phyloP scores from a whole-genome alignment of 495 filamentous ascomycete genomes.

The Diplogelasinospora grovesii region DNA sequence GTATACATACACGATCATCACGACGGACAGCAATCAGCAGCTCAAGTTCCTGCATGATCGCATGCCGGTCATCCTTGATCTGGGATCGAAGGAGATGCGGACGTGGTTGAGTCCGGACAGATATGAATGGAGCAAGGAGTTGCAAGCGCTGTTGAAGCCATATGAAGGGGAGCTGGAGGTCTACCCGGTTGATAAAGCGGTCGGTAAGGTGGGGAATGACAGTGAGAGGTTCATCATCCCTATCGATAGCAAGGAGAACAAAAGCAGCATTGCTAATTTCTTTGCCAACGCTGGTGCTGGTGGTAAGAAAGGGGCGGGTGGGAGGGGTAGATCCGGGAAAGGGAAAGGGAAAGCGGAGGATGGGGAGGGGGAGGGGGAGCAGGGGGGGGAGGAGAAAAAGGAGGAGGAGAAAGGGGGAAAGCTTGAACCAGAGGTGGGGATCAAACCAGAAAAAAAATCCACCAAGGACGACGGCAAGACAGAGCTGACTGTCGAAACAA shows the following conservation, averaged over 20 bases:
- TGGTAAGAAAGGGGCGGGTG: conserved; percentile 25
- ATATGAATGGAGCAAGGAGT: conserved; percentile 65
- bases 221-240: conserved; percentile 76
- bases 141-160: conserved; percentile 70
- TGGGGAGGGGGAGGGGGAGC: conserved; percentile 22
- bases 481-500: no score
- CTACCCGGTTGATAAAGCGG: conserved; percentile 80
- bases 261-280: conserved; percentile 88
- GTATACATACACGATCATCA: conserved; percentile 85
- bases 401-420: not conserved
- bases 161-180: conserved; percentile 74
- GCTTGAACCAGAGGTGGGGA: no score
- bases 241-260: conserved; percentile 75
- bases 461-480: no score
- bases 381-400: conserved; percentile 19
- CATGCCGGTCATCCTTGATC: conserved; percentile 90
- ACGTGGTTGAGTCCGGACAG: conserved; percentile 74
- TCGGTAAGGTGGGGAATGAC: conserved; percentile 94
- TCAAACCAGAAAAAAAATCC: no score
- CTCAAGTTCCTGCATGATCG: conserved; percentile 82
- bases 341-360: conserved; percentile 6
- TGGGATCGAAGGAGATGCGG: conserved; percentile 60
- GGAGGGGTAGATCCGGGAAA: conserved; percentile 26
- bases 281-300: conserved; percentile 51
- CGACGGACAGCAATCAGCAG: conserved; percentile 73